Evolutionary conservation across 1,139 yeast species (phyloP), one percentile per base, ranked within the genome.

Genomic region (Pichia terricola): DNA sequence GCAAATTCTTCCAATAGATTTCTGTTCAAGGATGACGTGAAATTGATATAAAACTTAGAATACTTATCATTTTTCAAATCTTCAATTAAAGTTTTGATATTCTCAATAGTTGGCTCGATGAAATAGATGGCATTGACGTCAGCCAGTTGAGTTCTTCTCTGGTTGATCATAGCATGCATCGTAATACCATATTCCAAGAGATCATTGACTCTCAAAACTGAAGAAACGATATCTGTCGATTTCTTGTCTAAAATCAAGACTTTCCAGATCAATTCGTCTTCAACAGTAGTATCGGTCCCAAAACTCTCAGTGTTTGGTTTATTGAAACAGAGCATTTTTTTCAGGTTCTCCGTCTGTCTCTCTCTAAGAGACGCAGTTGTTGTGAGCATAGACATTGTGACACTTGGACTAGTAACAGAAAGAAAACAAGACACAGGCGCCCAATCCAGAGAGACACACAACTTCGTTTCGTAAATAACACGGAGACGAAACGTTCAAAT

Each of bases 111-210:
- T 4, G 98, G 98, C 48, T 85, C 84, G 39, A 91, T 80, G 56
- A 94, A 89, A 64, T 94, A 91, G 40, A 94, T 78, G 3, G 80
- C 98, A 1, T 97, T 96, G 7, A 89, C 97, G 56, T 91, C 98
- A 1, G 95, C 87, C 44, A 91, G 71, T 2, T 91, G 75, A 27
- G 89, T 76, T 50, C 98, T 69, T 46, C 75, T 76, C 41, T 85
- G 70, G 46, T 72, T 70, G 45, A 89, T 77, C 46, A 83, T 65
- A 50, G 91, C 72, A 61, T 91, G 97, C 53, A 88, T 83, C 0
- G 98, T 91, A 45, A 91, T 79, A 5, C 97, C 97, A 57, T 87
- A 84, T 49, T 82, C 77, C 56, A 89, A 71, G 54, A 91, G 69
- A 60, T 94, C 98, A 57, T 87, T 88, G 48, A 91, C 96, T 49